A percentile compares a stretch with the other conserved stretches of the same genome.
These are phyloP conservation scores for Lanmaoa pseudosensibilis DNA, from an alignment of 768 basidiomycete genomes.

Conservation along the genomic window DNA sequence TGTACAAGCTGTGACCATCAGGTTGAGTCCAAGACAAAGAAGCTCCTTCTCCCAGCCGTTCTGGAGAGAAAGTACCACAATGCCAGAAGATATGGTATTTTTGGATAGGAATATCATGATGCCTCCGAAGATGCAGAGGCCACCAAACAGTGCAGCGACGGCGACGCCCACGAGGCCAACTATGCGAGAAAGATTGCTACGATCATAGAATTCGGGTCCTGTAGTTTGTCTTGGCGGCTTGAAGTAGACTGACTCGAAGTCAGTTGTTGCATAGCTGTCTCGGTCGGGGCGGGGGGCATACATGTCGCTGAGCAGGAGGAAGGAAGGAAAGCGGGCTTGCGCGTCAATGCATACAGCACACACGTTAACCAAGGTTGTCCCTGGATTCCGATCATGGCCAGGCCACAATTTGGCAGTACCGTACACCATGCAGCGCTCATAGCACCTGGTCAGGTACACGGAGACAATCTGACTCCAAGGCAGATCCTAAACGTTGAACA, in stretches of 20 bases:
- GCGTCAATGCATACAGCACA: background rate
- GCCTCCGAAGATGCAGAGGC: constrained; percentile 25
- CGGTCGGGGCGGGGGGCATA: background rate
- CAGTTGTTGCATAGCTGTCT: constrained; percentile 9
- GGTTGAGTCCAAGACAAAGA: constrained; percentile 27
- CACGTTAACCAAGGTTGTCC: background rate
- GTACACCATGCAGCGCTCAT: background rate
- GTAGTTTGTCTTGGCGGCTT: constrained; percentile 19
- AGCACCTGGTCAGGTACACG: background rate
- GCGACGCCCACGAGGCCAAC: constrained; percentile 27
- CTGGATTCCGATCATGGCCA: constrained; percentile 6
- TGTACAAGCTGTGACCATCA: constrained; percentile 29
- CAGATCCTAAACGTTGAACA: background rate
- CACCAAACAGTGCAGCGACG: constrained; percentile 22
- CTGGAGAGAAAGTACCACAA: constrained; percentile 20
- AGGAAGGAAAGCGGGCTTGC: background rate
- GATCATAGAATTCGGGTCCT: constrained; percentile 30
- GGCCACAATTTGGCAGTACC: background rate
- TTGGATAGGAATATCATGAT: constrained; percentile 24
- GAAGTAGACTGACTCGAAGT: constrained; percentile 26
- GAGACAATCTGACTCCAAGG: background rate
- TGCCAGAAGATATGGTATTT: constrained; percentile 24
- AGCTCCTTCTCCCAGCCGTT: constrained; percentile 19
- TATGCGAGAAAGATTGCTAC: constrained; percentile 25
- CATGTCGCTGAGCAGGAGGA: constrained; percentile 6